These are phyloP conservation scores for Cercophora samala DNA, from an alignment of 495 filamentous ascomycete genomes.

Conservation along the genomic window DNA sequence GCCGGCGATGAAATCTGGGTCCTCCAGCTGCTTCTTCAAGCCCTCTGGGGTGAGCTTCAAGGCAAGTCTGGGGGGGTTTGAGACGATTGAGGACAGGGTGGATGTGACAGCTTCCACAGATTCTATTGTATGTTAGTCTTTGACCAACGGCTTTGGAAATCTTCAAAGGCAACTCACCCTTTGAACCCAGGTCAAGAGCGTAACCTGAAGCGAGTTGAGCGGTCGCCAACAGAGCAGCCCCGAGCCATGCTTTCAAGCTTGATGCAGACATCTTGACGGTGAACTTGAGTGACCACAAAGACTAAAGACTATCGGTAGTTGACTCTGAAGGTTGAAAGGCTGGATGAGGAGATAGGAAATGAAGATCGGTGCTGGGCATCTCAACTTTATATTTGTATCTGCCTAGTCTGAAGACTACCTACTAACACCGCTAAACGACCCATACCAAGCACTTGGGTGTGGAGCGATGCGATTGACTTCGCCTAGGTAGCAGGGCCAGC, in stretches of 20 bases:
- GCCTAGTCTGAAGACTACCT: neutral
- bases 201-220: neutral
- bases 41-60: slow-evolving; percentile 13
- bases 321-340: neutral
- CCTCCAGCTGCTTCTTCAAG: slow-evolving; percentile 3
- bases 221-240: neutral
- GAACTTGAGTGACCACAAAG: neutral
- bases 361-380: neutral
- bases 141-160: neutral
- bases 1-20: slow-evolving; percentile 8
- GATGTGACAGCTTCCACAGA: neutral
- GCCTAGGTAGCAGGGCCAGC: neutral
- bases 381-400: neutral
- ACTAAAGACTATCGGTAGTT: neutral
- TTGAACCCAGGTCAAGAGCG: neutral
- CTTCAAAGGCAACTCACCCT: neutral
- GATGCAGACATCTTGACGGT: neutral
- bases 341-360: neutral
- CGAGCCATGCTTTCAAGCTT: neutral
- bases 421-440: neutral
- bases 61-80: slow-evolving; percentile 2
- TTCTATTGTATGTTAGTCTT: neutral
- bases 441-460: neutral
- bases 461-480: neutral
- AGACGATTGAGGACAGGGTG: neutral